Evolutionary conservation across 495 filamentous ascomycete genomes (phyloP), one percentile per base, ranked within the genome.

Genomic region (Aspergillus nidulans): DNA sequence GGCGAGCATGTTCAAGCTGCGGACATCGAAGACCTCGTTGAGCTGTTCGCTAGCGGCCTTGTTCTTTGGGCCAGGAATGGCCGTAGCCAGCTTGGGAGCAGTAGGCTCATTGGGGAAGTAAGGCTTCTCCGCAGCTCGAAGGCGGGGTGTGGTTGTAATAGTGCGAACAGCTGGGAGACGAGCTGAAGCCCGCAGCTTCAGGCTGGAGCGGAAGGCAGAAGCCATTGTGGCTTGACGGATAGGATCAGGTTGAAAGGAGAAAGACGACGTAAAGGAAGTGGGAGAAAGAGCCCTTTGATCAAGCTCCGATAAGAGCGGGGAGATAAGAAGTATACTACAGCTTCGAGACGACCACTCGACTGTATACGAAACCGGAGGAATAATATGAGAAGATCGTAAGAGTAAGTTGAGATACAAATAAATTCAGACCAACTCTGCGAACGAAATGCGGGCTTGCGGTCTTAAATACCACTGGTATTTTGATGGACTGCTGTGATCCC

Each of bases 1-100:
- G 55, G 87, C 80, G 60, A 96, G 67, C 87, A 96, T 92, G 78
- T 96, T 97, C 78, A 96, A 73, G 73, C 85, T 90, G 62, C 92
- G 82, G 1, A 90, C 92, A 69, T 98, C 94, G 65, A 96, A 98
- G 56, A 98, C 90, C 73, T 86, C 75, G 72, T 91, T 72, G 49
- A 98, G 77, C 64, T 88, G 77, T 52, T 82, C 80, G 63, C 88
- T 82, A 34, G 89, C 82, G 50, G 81, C 79, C 76, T 81, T 76
- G 69, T 81, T 85, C 74, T 85, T 79, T 43, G 92, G 91, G 2
- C 92, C 94, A 13, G 92, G 92, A 60, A 97, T 91, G 30, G 81
- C 73, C 6, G 88, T 95, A 68, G 81, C 82, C 56, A 97, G 69
- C 10, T 72, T 76, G 26, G 92, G 92, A 20, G 77, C 82, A 36